These are phyloP conservation scores for Lichina pygmaea DNA, from an alignment of 495 filamentous ascomycete genomes.

Conservation along the genomic window DNA sequence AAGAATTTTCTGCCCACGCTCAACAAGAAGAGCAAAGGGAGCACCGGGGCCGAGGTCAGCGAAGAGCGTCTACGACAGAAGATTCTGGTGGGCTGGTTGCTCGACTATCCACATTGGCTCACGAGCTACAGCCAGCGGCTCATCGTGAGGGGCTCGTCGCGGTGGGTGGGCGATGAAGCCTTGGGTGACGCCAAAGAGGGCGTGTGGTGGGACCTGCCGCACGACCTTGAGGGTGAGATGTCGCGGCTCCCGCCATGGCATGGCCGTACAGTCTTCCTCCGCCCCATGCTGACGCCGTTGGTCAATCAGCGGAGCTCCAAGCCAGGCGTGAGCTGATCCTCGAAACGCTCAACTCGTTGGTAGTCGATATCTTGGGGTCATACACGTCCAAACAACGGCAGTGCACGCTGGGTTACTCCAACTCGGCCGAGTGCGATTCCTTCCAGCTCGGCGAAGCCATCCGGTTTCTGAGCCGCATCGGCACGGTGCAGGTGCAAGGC, in stretches of 20 bases:
- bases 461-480: conserved; percentile 36
- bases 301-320: conserved; percentile 35
- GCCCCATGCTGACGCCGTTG: not conserved
- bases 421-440: conserved; percentile 48
- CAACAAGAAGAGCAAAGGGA: conserved; percentile 13
- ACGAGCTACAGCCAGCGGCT: conserved; percentile 26
- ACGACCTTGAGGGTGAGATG: conserved; percentile 39
- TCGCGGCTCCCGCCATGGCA: not conserved
- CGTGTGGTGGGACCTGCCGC: conserved; percentile 49
- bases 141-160: conserved; percentile 34
- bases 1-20: conserved; percentile 10
- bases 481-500: conserved; percentile 15
- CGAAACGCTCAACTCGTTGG: conserved; percentile 50
- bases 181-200: conserved; percentile 15
- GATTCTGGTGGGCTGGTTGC: conserved; percentile 29
- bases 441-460: conserved; percentile 73
- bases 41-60: conserved; percentile 8
- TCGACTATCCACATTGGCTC: conserved; percentile 26
- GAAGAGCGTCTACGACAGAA: conserved; percentile 37
- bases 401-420: conserved; percentile 55
- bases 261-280: not conserved
- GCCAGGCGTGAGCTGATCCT: conserved; percentile 42
- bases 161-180: conserved; percentile 23
- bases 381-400: conserved; percentile 34
- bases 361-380: conserved; percentile 38